These are phyloP conservation scores for Neckera pumila DNA, from an alignment of 225 moss, liverwort and hornwort species.

Conservation along the genomic window DNA sequence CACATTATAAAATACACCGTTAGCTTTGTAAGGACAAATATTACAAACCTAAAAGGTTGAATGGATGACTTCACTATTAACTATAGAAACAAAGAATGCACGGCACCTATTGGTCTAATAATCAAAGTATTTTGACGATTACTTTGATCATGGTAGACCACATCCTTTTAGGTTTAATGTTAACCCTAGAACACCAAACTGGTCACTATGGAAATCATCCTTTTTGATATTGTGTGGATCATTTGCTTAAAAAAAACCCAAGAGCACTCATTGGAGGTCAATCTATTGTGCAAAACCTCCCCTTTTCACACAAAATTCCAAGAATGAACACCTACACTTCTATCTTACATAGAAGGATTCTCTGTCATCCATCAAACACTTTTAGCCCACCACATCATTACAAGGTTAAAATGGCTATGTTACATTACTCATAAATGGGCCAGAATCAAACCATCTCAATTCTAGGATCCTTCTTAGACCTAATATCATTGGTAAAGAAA, in stretches of 20 bases:
- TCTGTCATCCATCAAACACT: background rate
- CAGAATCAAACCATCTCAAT: background rate
- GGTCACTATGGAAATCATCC: background rate
- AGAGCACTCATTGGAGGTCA: background rate
- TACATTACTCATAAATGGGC: background rate
- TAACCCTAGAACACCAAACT: background rate
- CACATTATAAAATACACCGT: background rate
- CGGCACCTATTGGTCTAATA: background rate
- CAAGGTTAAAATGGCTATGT: background rate
- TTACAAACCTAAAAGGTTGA: background rate
- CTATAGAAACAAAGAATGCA: background rate
- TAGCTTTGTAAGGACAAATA: background rate
- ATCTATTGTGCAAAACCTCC: background rate
- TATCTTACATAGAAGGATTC: too few species aligned
- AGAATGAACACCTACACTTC: too few species aligned
- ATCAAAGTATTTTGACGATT: background rate
- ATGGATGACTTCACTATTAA: background rate
- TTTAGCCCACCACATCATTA: fast-evolving
- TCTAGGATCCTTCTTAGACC: background rate
- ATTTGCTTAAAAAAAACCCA: background rate
- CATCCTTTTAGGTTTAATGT: background rate
- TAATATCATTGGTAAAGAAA: background rate
- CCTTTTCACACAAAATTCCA: too few species aligned
- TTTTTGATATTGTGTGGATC: background rate
- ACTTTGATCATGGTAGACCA: background rate